Evolutionary conservation across 1,284 basidiomycete genomes (phyloP), one percentile per base, ranked within the genome.

Genomic region (Ceratobasidium papillatum): DNA sequence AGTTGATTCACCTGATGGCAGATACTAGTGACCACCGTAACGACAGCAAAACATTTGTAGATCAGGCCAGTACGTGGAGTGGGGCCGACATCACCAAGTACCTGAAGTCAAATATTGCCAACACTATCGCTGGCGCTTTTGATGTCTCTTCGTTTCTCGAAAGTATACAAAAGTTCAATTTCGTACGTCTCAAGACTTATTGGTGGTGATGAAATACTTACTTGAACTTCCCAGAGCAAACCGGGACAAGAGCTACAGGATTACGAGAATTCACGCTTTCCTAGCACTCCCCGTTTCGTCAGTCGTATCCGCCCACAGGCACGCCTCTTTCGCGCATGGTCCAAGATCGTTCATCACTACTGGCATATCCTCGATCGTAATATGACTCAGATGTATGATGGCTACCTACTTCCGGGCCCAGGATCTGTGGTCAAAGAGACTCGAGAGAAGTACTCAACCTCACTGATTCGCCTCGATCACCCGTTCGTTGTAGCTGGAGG

Each of bases 401-500:
- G 17, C 22, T 43, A 62, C 9, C 59, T 62, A 8, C 2, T 62
- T 25, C 59, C 59, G 1, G 59, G 59, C n/a, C 59, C 59, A 22
- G 59, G 59, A 3, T 62, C 59, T 3, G 36, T 43, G 1, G 1
- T 27, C 34, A 14, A 27, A 14, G 25, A 54, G 9, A 11, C 22
- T 2, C 3, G 9, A 11, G 51, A 54, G 27, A 78, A 81, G 27
- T 98, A 95, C 80, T 91, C 94, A 79, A 93, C 92, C 80, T 87
- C 91, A 0, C 84, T 98, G 59, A 95, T 98, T 76, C 94, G 94
- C 1, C 85, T 97, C 68, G 96, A 97, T 79, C 87, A 96, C 79
- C 94, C 93, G 0, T 94, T 97, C 80, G 92, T 96, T 25, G 88
- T 97, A 49, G 95, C 96, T 12, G 95, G 92, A 1, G 91, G 91